phyloP scores from a whole-genome alignment of 1,284 basidiomycete genomes.

The Fomitopsis schrenkii region DNA sequence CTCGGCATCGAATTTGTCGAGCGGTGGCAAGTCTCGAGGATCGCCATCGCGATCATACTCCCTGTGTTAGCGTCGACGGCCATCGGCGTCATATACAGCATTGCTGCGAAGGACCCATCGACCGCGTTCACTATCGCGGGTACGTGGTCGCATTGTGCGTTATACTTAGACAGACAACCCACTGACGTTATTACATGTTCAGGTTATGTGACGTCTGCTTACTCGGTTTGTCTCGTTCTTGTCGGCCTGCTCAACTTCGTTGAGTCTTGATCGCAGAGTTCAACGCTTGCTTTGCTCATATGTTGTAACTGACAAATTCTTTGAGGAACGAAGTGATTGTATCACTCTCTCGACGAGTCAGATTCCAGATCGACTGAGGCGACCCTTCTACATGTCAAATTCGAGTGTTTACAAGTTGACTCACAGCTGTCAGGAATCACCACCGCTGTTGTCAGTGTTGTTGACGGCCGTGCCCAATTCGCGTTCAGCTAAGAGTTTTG shows the following conservation, averaged over 20 bases:
- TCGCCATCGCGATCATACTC: slow-evolving; percentile 12
- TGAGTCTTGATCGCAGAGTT: slow-evolving; percentile 7
- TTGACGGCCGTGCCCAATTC: too few species aligned
- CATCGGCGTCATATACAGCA: slow-evolving; percentile 12
- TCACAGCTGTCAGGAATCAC: too few species aligned
- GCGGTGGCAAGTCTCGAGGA: slow-evolving; percentile 16
- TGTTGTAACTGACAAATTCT: too few species aligned
- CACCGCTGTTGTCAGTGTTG: too few species aligned
- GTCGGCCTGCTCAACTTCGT: slow-evolving; percentile 16
- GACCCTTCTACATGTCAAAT: too few species aligned
- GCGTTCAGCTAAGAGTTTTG: too few species aligned
- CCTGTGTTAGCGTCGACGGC: slow-evolving; percentile 13
- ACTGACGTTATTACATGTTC: not conserved
- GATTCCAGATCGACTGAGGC: too few species aligned
- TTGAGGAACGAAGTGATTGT: too few species aligned
- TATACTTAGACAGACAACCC: not conserved
- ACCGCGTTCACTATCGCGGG: slow-evolving; percentile 19
- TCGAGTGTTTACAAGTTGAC: too few species aligned
- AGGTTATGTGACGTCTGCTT: slow-evolving; percentile 18
- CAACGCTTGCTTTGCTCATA: too few species aligned
- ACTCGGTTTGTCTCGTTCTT: slow-evolving; percentile 16
- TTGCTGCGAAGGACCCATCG: slow-evolving; percentile 9
- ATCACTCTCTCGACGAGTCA: too few species aligned
- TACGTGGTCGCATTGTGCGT: slow-evolving; percentile 1
- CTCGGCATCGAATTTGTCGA: slow-evolving; percentile 20